Base-by-base conservation (phyloP, 257 asterid species). In the Echites panduratus region DNA sequence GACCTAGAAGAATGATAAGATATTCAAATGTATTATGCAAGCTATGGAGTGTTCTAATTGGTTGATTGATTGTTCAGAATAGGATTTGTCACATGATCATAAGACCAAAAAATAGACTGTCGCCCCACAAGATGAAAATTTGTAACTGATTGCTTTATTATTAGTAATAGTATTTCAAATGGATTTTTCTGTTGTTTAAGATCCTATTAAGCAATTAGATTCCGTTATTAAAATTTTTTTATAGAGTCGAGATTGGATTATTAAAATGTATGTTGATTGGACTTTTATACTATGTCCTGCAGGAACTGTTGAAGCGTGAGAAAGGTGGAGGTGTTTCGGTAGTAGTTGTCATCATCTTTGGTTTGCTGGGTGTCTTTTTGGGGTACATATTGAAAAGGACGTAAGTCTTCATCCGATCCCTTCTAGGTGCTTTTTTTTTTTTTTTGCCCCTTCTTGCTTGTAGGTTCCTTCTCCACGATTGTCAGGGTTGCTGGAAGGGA, bases 361-460 rank as follows among this genome's bases (percentile, higher is more conserved):
- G 89, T 48, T 71, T 86, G 81, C 62, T 84, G 80, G 95, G 89
- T 44, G 13, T 84, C 61, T 12, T 86, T 70, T 73, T 77, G 75
- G 95, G 88, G 32, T 86, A 82, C 83, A 74, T 81, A 59, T 7
- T 85, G 81, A 88, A 80, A 70, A 86, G 79, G 73, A 73, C 88
- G 68, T 88, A 74, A 78, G 44, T 70, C 45, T n/a, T 76, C 63
- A 66, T 65, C 16, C 4, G 43, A 53, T 74, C 45, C 47, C 26
- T 35, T 17, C 14, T 17, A 35, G 68, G 24, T 32, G 0, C 26
- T 22, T 20, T 19, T 52, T 52, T 52, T 2, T 8, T 13, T 2
- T n/a, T 19, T 49, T 49, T 49, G 7, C 8, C 57, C 57, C 57
- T 50, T 53, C 8, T 6, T 53, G n/a, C 8, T 49, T 2, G 45